Conservation (phyloP, 2,329 filamentous ascomycete genomes). For the Pseudopithomyces maydicus region DNA sequence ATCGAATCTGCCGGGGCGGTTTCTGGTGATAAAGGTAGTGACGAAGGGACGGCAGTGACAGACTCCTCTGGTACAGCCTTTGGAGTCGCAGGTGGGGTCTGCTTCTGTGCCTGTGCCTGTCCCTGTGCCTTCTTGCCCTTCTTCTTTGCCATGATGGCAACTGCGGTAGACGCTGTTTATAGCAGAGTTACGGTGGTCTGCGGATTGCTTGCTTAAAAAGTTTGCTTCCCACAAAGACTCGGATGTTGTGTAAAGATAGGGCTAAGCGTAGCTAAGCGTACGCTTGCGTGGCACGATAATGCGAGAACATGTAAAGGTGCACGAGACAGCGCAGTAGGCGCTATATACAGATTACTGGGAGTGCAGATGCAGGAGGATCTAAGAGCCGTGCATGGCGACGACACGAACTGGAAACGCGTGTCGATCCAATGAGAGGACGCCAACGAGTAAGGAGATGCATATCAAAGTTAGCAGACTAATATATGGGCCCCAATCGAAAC, state of each 20-base stretch:
- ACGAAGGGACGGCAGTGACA: slow-evolving; percentile 20
- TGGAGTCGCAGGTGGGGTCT: slow-evolving; percentile 32
- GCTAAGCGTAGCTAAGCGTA: slow-evolving; percentile 32
- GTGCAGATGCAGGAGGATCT: slow-evolving; percentile 24
- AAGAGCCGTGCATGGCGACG: slow-evolving; percentile 35
- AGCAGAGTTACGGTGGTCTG: slow-evolving; percentile 16
- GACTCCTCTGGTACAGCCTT: slow-evolving; percentile 27
- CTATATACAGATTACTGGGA: slow-evolving; percentile 41
- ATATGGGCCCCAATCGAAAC: slow-evolving; percentile 39
- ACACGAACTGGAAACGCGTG: slow-evolving; percentile 33
- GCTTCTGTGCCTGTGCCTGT: slow-evolving; percentile 28
- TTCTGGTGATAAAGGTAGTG: slow-evolving; percentile 22
- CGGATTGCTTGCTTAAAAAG: slow-evolving; percentile 20
- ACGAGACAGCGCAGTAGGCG: slow-evolving; percentile 38
- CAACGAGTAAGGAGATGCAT: slow-evolving; percentile 40
- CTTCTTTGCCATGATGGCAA: slow-evolving; percentile 39
- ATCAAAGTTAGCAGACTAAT: slow-evolving; percentile 37
- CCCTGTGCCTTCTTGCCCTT: slow-evolving; percentile 32
- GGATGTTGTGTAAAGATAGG: slow-evolving; percentile 25
- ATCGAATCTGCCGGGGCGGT: slow-evolving; percentile 21
- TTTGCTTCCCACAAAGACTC: slow-evolving; percentile 30
- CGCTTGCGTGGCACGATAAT: slow-evolving; percentile 46
- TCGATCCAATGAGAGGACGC: slow-evolving; percentile 34
- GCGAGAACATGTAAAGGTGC: slow-evolving; percentile 33
- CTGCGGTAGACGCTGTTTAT: slow-evolving; percentile 30